These are phyloP conservation scores for Leucocoprinus sp. DNA, from an alignment of 768 basidiomycete species.

Conservation along the genomic window DNA sequence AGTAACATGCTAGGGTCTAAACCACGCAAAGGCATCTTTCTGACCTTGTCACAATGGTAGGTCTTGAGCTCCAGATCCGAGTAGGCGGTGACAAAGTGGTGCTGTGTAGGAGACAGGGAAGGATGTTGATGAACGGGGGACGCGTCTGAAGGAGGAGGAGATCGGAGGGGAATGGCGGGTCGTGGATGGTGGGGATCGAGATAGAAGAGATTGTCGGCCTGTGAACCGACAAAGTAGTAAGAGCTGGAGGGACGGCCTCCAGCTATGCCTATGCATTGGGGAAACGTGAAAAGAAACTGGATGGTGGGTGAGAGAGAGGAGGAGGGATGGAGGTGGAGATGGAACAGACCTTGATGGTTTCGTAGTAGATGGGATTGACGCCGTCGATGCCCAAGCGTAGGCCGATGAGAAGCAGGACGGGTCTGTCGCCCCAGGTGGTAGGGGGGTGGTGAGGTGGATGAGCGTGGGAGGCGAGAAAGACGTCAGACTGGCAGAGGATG, in stretches of 20 bases:
- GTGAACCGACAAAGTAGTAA: slow-evolving; percentile 94
- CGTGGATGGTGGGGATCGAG: slow-evolving; percentile 77
- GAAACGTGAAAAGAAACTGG: slow-evolving; percentile 83
- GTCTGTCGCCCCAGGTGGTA: slow-evolving; percentile 65
- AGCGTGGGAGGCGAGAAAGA: slow-evolving; percentile 50
- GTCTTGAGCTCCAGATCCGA: slow-evolving; percentile 64
- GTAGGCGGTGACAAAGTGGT: slow-evolving; percentile 72
- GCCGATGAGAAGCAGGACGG: slow-evolving; percentile 82
- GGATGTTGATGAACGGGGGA: too few relatives aligned
- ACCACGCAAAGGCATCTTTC: slow-evolving; percentile 88
- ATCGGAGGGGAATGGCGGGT: slow-evolving; percentile 64
- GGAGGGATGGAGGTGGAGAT: background rate
- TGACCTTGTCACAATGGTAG: slow-evolving; percentile 94
- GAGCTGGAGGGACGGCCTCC: slow-evolving; percentile 96
- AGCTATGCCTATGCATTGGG: slow-evolving; percentile 94
- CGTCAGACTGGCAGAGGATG: slow-evolving; percentile 77
- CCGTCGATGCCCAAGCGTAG: slow-evolving; percentile 85
- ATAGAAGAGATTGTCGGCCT: slow-evolving; percentile 81
- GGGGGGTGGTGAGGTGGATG: background rate
- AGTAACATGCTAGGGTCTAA: slow-evolving; percentile 97
- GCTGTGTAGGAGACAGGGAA: slow-evolving; percentile 25
- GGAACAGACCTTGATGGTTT: slow-evolving; percentile 61
- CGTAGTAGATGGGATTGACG: slow-evolving; percentile 92
- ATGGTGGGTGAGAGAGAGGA: background rate
- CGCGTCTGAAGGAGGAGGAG: slow-evolving; percentile 17